Percentiles rank a stretch among this genome's conserved stretches.
These are phyloP conservation scores for Potentilla sterilis DNA, from an alignment of 306 rosid species.

Conservation along the genomic window DNA sequence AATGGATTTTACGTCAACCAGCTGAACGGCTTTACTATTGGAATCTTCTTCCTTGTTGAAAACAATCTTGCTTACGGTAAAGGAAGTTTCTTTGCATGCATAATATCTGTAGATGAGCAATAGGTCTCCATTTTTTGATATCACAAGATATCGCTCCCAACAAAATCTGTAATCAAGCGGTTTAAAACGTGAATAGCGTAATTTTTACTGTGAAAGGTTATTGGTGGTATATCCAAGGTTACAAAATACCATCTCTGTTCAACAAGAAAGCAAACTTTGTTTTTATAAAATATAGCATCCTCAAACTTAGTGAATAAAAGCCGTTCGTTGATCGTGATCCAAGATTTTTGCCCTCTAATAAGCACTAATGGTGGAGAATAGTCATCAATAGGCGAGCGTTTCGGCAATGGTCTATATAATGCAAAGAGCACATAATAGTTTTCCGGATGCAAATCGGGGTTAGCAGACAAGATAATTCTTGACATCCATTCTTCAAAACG, in stretches of 20 bases:
- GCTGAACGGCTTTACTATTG: background rate
- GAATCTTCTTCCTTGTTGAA: background rate
- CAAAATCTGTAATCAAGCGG: background rate
- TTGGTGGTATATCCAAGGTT: background rate
- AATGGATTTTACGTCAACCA: background rate
- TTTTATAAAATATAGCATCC: background rate
- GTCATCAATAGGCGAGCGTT: no score
- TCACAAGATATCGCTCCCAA: background rate
- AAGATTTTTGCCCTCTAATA: background rate
- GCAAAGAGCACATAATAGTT: background rate
- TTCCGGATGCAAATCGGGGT: background rate
- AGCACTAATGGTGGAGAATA: background rate
- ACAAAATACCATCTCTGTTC: rapidly evolving
- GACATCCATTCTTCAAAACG: background rate
- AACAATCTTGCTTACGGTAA: background rate
- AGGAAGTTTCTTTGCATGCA: no score
- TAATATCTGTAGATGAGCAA: background rate
- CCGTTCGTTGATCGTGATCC: background rate
- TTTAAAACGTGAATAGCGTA: background rate
- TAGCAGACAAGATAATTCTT: background rate
- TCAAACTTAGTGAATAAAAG: rapidly evolving
- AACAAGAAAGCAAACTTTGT: background rate
- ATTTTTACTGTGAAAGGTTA: background rate
- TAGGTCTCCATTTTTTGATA: background rate
- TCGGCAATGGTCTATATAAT: background rate